Evolutionary conservation across 2,329 filamentous ascomycete species (phyloP).

Genomic region (Aspergillus sp.): DNA sequence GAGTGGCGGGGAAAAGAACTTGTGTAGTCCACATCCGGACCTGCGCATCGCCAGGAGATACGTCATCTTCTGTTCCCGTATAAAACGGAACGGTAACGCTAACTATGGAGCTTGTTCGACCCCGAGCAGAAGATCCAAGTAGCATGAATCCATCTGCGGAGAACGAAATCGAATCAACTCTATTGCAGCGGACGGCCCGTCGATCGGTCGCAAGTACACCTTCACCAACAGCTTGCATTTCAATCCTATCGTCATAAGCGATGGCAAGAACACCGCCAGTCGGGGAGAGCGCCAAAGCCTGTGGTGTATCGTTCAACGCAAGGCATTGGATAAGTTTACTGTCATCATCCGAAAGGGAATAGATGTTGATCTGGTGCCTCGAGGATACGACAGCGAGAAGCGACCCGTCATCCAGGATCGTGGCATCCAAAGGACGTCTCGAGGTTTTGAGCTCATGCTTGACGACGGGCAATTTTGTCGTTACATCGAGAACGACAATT

Average conservation of each 20-base stretch:
- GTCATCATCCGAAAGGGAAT: constrained; percentile 59
- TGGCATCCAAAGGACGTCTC: constrained; percentile 66
- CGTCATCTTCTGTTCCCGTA: constrained; percentile 50
- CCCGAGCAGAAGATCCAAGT: constrained; percentile 64
- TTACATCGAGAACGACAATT: constrained; percentile 70
- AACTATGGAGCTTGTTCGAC: constrained; percentile 61
- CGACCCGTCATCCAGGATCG: constrained; percentile 70
- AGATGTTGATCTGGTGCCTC: constrained; percentile 81
- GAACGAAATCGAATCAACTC: constrained; percentile 67
- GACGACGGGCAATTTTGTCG: constrained; percentile 54
- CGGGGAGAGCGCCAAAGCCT: constrained; percentile 72
- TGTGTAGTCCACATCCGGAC: constrained; percentile 79
- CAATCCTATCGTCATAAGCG: constrained; percentile 81
- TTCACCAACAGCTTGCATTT: constrained; percentile 68
- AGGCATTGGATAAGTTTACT: constrained; percentile 68
- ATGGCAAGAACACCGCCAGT: constrained; percentile 75
- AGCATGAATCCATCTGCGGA: constrained; percentile 73
- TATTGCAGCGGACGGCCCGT: constrained; percentile 70
- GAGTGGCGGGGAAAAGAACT: constrained; percentile 76
- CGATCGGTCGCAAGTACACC: constrained; percentile 59
- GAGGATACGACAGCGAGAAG: constrained; percentile 72
- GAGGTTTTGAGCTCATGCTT: constrained; percentile 73
- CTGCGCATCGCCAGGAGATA: constrained; percentile 51
- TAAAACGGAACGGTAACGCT: constrained; percentile 75
- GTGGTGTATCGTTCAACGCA: constrained; percentile 69